Base-by-base conservation (phyloP, 768 basidiomycete genomes). In the Pleurotus salmoneostramineus region DNA sequence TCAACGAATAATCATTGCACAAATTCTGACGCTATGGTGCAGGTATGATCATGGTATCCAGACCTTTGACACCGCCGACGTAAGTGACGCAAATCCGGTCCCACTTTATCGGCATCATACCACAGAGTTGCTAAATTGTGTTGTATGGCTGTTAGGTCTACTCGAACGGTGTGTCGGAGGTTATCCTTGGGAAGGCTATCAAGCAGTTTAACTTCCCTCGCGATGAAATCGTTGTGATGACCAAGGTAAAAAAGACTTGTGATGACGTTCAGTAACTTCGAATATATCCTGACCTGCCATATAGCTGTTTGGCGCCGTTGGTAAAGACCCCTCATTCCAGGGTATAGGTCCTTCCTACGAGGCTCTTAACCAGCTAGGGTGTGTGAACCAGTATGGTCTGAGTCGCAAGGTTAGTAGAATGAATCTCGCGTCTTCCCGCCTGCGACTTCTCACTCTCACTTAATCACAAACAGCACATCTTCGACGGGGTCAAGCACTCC, bases 141-240 rank as follows among this genome's bases (percentile, higher is more conserved):
- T 7, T n/a, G 37, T 0, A 4, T 8, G 21, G 21, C 21, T 6
- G 21, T 49, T 2, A 86, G 84, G 74, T 79, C 0, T 90, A 89
- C 64, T 86, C 83, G 1, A 83, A 87, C 60, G 87, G 87, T 2
- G 68, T 73, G 4, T 86, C 84, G 0, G 91, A 92, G 66, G 64
- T 80, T 45, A 77, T 90, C 52, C 74, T 90, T 17, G 89, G 89
- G 7, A 85, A 87, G 62, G 88, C 83, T 2, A 84, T 93, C 72
- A 88, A 87, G 64, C 65, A 83, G 60, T 77, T 81, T 60, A 67
- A 83, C 21, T 74, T 89, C 8, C 88, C 88, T n/a, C 81, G 90
- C 1, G 85, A 87, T 11, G 82, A 86, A 61, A 83, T 91, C 45
- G 89, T 93, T 14, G 80, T 93, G 15, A 34, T 33, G 33, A n/a